These are phyloP conservation scores for Dalbergia cultrata DNA, from an alignment of 306 rosid species.

Conservation along the genomic window DNA sequence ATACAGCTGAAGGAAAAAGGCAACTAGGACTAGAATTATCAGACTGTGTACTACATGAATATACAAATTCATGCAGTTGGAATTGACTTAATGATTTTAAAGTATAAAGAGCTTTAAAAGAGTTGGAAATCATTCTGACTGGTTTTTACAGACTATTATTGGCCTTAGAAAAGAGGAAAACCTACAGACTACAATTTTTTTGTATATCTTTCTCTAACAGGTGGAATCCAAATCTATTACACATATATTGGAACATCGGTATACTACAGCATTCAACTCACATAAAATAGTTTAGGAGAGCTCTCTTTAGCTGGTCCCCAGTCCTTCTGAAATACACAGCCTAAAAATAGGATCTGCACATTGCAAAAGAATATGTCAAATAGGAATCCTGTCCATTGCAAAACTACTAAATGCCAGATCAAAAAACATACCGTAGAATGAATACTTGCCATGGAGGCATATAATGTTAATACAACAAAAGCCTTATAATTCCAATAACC, in stretches of 20 bases:
- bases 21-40: not conserved
- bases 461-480: conserved; percentile 65
- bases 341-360: conserved; percentile 64
- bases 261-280: conserved; percentile 54
- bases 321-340: conserved; percentile 66
- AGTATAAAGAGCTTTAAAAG: not conserved
- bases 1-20: conserved; percentile 13
- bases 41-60: not conserved
- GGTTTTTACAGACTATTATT: conserved; percentile 9
- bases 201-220: conserved; percentile 21
- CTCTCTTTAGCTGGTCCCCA: conserved; percentile 53
- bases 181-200: not conserved
- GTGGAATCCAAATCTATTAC: not conserved
- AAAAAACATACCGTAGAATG: conserved; percentile 69
- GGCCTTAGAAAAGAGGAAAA: conserved; percentile 9
- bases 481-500: conserved; percentile 95
- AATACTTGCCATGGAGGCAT: conserved; percentile 67
- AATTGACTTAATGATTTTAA: conserved; percentile 11
- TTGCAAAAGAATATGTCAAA: conserved; percentile 38
- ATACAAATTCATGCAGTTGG: conserved; percentile 25
- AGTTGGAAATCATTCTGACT: conserved; percentile 14
- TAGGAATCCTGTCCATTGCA: conserved; percentile 6
- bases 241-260: conserved; percentile 28
- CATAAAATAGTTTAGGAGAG: conserved; percentile 66
- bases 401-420: conserved; percentile 34